Conservation (phyloP, 441 rosid species). For the Corymbia citriodora region DNA sequence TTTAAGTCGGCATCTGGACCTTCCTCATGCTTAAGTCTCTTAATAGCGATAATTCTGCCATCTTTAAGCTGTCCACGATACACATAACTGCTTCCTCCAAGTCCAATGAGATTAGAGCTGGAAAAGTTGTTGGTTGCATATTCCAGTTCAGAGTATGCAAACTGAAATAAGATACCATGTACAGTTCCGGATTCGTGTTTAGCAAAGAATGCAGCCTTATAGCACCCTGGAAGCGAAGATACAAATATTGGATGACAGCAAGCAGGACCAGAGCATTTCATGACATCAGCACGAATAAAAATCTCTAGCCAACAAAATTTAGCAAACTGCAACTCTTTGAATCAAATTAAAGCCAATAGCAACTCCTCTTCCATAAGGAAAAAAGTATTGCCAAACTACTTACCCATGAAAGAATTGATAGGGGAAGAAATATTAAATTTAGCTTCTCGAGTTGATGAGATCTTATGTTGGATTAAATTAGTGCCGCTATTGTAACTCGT, state of each 20-base stretch:
- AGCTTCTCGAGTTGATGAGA: conserved; percentile 37
- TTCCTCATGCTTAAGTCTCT: conserved; percentile 56
- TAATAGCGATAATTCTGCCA: conserved; percentile 77
- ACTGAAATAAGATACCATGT: conserved; percentile 53
- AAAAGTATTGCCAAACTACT: background rate
- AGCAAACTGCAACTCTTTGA: background rate
- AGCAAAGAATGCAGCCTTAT: conserved; percentile 39
- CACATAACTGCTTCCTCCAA: conserved; percentile 87
- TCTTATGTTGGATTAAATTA: conserved; percentile 56
- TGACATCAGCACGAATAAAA: background rate
- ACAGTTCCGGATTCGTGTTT: conserved; percentile 46
- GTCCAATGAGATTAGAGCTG: conserved; percentile 63
- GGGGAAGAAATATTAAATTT: conserved; percentile 34
- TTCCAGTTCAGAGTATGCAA: conserved; percentile 68
- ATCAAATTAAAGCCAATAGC: background rate
- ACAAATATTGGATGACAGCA: background rate
- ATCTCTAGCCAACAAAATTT: background rate
- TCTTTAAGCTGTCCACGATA: conserved; percentile 82
- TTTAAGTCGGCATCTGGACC: conserved; percentile 55
- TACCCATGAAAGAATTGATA: conserved; percentile 36
- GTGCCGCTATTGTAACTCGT: conserved; percentile 74
- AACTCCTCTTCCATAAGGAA: background rate
- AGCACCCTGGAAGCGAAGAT: conserved; percentile 47
- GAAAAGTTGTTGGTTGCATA: conserved; percentile 74
- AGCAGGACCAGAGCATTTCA: background rate